A percentile compares a stretch with the other conserved stretches of the same genome.
Evolutionary conservation across 108 stramenopile species (phyloP).

Genomic region (Phaeodactylum tricornutum): DNA sequence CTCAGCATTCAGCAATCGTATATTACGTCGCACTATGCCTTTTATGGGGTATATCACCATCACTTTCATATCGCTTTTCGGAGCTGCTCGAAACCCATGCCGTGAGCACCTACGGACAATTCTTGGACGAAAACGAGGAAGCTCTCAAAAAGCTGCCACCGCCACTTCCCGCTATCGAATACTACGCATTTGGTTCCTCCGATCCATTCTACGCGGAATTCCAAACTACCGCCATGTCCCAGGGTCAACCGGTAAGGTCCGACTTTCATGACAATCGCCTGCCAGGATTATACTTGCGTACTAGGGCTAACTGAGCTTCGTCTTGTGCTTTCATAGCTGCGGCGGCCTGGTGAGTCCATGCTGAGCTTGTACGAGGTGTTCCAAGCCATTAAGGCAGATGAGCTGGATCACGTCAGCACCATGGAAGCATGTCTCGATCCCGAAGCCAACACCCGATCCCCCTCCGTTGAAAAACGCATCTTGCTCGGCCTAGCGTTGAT

Average conservation of each 20-base stretch:
- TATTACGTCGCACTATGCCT: constrained; percentile 64
- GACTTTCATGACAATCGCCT: constrained; percentile 14
- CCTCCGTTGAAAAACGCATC: no score
- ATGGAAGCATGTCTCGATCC: constrained; percentile 23
- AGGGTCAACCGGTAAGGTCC: constrained; percentile 6
- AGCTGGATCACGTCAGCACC: constrained; percentile 44
- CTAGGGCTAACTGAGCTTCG: constrained; percentile 1
- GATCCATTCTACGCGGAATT: constrained; percentile 54
- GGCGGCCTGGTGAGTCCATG: constrained; percentile 25
- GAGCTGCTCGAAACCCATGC: constrained; percentile 78
- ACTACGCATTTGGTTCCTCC: constrained; percentile 44
- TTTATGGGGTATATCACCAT: constrained; percentile 44
- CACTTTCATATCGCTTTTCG: constrained; percentile 59
- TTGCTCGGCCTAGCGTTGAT: no score
- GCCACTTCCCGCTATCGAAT: constrained; percentile 40
- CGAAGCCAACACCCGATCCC: no score
- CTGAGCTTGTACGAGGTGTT: constrained; percentile 50
- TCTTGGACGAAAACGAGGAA: constrained; percentile 56
- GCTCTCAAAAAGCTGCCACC: constrained; percentile 47
- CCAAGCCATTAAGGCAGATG: constrained; percentile 38
- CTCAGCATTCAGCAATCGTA: constrained; percentile 72
- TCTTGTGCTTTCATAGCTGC: constrained; percentile 7
- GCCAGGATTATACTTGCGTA: constrained; percentile 17
- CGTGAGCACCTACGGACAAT: constrained; percentile 65
- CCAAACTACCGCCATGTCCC: constrained; percentile 25